Evolutionary conservation across 148 eudicot genomes (phyloP), one percentile per base, ranked within the genome.

Genomic region (Beta vulgaris): DNA sequence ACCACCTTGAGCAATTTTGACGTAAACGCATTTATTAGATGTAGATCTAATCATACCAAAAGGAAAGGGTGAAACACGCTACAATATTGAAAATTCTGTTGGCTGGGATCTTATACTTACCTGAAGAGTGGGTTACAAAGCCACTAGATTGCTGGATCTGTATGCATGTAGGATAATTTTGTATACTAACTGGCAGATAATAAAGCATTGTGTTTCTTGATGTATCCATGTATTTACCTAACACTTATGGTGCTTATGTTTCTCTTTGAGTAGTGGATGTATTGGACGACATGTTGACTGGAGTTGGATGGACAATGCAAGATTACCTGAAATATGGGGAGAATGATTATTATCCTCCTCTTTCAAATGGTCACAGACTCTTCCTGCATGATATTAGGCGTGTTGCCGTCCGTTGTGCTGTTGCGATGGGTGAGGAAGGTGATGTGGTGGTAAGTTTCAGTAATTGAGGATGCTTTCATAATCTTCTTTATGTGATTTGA

Each of bases 351-450:
- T 92, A 92, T 78, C 99, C 99, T 36, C 99, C 99, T 71, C 99
- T 95, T 79, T 53, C 90, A 67, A 95, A 92, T 81, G 99, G 98
- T 46, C 90, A 95, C 76, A 84, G 99, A 83, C 85, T 95, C 61
- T 95, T 95, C 84, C 76, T 95, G 80, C 98, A 95, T 84, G 99
- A 95, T 80, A 86, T 95, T 34, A 89, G 99, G 77, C 87, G 93
- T 73, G 97, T 92, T 67, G 99, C 98, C 42, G 99, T 95, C 23
- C 92, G 99, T 34, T 86, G 90, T 79, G 99, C 97, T 48, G 99
- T 95, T 73, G 99, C 99, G 58, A 95, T 95, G 99, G 98, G 97
- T 46, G 99, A 95, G 82, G 98, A 92, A 85, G 99, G 98, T 28
- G 98, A 95, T 73, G 79, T 95, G 85, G 98, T 95, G 84, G 97